Evolutionary conservation across 2,329 filamentous ascomycete genomes (phyloP).

Genomic region (Scedosporium dehoogii): DNA sequence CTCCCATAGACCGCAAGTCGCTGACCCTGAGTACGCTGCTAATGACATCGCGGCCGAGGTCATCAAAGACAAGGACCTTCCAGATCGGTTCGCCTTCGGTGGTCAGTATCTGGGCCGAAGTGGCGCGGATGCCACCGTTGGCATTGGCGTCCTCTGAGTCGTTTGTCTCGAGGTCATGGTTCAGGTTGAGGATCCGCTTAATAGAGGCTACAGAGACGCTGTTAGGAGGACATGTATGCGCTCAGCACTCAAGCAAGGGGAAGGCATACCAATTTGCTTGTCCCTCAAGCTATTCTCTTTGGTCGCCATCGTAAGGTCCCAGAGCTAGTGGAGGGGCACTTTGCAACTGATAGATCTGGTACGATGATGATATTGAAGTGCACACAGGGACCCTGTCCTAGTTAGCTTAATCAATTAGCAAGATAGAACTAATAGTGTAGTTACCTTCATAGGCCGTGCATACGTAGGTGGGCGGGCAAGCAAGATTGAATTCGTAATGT

Average conservation of each 20-base stretch:
- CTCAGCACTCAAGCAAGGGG: neutral
- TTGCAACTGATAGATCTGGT: neutral
- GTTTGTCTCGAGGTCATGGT: constrained; percentile 56
- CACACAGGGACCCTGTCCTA: no score
- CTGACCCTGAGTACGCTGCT: constrained; percentile 92
- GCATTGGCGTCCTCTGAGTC: constrained; percentile 50
- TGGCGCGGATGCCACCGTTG: constrained; percentile 51
- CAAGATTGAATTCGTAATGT: neutral
- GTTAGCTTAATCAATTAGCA: neutral
- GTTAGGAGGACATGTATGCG: neutral
- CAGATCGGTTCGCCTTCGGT: constrained; percentile 87
- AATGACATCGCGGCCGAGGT: constrained; percentile 84
- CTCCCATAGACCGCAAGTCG: constrained; percentile 85
- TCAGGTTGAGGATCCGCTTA: constrained; percentile 91
- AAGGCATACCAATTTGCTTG: constrained; percentile 35
- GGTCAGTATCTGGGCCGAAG: constrained; percentile 71
- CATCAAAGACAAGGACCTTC: constrained; percentile 96
- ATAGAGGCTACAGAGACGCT: constrained; percentile 57
- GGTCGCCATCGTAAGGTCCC: constrained; percentile 28
- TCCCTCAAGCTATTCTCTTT: constrained; percentile 37
- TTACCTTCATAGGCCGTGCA: neutral
- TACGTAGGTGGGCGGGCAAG: neutral
- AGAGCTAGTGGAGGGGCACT: constrained; percentile 19
- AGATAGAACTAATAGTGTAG: neutral
- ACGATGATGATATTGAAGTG: neutral